Percentiles rank a stretch among this genome's conserved stretches.
Evolutionary conservation across 129 eudicot genomes (phyloP).

Genomic region (Lactuca sativa): DNA sequence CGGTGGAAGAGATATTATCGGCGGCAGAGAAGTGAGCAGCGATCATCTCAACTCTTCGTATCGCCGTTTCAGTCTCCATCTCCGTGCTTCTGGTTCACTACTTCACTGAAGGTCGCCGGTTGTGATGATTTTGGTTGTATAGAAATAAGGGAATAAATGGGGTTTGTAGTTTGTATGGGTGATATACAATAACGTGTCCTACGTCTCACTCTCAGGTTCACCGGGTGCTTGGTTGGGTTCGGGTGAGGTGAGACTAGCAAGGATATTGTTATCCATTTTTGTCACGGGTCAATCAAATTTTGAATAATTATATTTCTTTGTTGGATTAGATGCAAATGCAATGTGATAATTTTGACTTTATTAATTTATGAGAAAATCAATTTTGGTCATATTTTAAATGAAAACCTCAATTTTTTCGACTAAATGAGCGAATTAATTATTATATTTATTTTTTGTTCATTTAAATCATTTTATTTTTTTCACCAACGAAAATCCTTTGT

Average conservation of each 20-base stretch:
- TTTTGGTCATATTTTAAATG: too few relatives aligned
- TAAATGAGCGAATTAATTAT: too few relatives aligned
- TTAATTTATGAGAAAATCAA: not conserved
- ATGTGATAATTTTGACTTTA: not conserved
- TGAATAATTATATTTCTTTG: too few relatives aligned
- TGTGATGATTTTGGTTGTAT: constrained; percentile 14
- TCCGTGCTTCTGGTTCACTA: not conserved
- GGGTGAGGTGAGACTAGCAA: not conserved
- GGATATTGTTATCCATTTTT: too few relatives aligned
- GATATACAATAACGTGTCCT: constrained; percentile 28
- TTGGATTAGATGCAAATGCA: too few relatives aligned
- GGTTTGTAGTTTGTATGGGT: constrained; percentile 16
- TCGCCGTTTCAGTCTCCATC: constrained; percentile 33
- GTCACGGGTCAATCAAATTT: too few relatives aligned
- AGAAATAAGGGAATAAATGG: not conserved
- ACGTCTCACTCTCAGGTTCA: constrained; percentile 21
- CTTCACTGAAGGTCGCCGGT: constrained; percentile 13
- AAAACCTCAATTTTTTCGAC: too few relatives aligned
- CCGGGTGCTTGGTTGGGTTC: constrained; percentile 12
- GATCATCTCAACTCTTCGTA: constrained; percentile 32
- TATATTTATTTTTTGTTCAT: too few relatives aligned
- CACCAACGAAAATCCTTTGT: too few relatives aligned
- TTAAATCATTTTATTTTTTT: too few relatives aligned
- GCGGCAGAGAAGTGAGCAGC: constrained; percentile 30
- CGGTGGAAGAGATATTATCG: constrained; percentile 24